Percentiles rank a stretch among this genome's conserved stretches.
These are phyloP conservation scores for Neofusicoccum ribis DNA, from an alignment of 2,329 filamentous ascomycete species.

Conservation along the genomic window DNA sequence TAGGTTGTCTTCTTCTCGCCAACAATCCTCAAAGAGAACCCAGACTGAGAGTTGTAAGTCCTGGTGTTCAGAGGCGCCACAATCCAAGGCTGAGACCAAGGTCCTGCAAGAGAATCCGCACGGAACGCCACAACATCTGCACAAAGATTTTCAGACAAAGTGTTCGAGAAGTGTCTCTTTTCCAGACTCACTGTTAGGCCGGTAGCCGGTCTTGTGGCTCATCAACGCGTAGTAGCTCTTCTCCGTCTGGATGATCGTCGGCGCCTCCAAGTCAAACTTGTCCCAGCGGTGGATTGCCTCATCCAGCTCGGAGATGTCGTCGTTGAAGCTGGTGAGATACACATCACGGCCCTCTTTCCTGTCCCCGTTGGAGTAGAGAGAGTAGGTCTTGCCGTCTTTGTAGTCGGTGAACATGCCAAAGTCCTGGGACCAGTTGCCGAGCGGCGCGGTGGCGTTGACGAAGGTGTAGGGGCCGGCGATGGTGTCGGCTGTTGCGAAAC, in stretches of 20 bases:
- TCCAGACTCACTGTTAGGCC: slow-evolving; percentile 52
- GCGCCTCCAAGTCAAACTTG: slow-evolving; percentile 62
- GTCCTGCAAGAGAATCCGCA: slow-evolving; percentile 51
- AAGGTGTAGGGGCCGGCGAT: slow-evolving; percentile 58
- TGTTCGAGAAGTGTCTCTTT: accelerated
- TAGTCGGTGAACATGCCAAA: slow-evolving; percentile 63
- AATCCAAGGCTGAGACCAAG: slow-evolving; percentile 58
- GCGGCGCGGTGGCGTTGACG: slow-evolving; percentile 54
- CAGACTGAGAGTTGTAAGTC: slow-evolving; percentile 56
- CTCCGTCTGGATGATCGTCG: slow-evolving; percentile 61
- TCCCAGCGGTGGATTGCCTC: slow-evolving; percentile 56
- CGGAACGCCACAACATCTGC: slow-evolving; percentile 57
- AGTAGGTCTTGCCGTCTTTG: slow-evolving; percentile 57
- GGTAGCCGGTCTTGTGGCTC: slow-evolving; percentile 64
- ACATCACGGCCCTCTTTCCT: slow-evolving; percentile 56
- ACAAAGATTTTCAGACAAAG: not conserved
- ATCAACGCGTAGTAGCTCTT: slow-evolving; percentile 61
- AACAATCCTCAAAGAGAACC: slow-evolving; percentile 50
- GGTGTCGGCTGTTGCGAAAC: slow-evolving; percentile 55
- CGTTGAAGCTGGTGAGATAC: slow-evolving; percentile 57
- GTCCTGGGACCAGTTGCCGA: slow-evolving; percentile 65
- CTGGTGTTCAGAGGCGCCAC: slow-evolving; percentile 53
- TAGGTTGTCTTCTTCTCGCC: slow-evolving; percentile 53
- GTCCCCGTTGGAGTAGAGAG: slow-evolving; percentile 63
- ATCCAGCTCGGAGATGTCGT: slow-evolving; percentile 53